Conservation (phyloP, 306 rosid genomes). For the Prosopis cineraria region DNA sequence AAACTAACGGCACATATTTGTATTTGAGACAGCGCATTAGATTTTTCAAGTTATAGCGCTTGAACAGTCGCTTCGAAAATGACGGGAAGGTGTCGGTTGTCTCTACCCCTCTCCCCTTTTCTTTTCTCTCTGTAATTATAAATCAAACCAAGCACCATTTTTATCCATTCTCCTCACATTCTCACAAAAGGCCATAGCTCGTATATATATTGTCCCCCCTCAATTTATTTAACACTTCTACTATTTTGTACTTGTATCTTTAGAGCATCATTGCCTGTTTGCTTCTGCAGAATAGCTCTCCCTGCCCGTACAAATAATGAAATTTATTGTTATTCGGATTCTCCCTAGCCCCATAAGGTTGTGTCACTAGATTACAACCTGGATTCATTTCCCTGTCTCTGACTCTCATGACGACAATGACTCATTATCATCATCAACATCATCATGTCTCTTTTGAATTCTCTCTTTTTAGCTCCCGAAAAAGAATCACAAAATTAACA, state of each 20-base stretch:
- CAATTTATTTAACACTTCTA: not conserved
- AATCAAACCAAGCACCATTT: not conserved
- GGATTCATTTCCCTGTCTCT: conserved; percentile 40
- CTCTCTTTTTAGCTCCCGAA: not conserved
- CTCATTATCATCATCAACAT: conserved; percentile 36
- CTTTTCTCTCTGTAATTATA: not conserved
- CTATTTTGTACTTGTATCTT: not conserved
- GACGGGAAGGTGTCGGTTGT: conserved; percentile 34
- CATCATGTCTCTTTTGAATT: conserved; percentile 12
- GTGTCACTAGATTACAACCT: conserved; percentile 22
- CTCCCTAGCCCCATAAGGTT: not conserved
- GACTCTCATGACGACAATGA: conserved; percentile 53
- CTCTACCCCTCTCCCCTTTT: not conserved
- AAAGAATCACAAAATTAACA: not conserved
- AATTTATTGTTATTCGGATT: not conserved
- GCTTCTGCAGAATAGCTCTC: conserved; percentile 1
- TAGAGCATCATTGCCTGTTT: not conserved
- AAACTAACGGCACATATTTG: not conserved
- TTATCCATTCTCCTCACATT: not conserved
- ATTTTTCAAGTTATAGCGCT: conserved; percentile 17
- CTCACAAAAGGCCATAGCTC: not conserved
- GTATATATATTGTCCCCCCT: not conserved
- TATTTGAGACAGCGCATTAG: not conserved
- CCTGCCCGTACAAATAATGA: not conserved
- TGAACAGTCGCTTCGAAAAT: conserved; percentile 40